Base-by-base conservation (phyloP, 179 eudicot species). In the Silene vulgaris region DNA sequence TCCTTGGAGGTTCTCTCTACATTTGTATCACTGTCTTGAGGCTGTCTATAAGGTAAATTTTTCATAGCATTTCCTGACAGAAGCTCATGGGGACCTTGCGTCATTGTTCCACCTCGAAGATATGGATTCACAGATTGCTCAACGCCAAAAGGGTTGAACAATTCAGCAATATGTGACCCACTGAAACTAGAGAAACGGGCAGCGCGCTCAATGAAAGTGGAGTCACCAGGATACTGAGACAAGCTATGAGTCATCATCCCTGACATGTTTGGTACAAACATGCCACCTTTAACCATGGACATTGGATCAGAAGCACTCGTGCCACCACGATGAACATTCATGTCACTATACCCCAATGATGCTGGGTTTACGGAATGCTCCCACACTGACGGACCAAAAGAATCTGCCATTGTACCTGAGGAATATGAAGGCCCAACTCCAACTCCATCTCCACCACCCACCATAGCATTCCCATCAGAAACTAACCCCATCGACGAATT, bases 171-270 rank as follows among this genome's bases (percentile, higher is more conserved):
- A 79, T 84, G 88, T 45, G 90, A 94, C 43, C 88, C 90, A 69
- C 88, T 86, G 67, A 96, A 96, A 81, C 90, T 85, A 16, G 99
- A 96, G 71, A 87, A 93, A 82, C 96, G 89, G 2, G 98, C 98
- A 63, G 99, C 99, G 19, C 97, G 86, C 77, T 96, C 94, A 32
- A 96, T 93, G 82, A 96, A 91, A 79, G 87, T 96, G 14, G 94
- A 90, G 86, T 96, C 98, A 20, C 92, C 84, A 35, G 94, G 97
- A 79, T 91, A 87, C 56, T 91, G 90, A 65, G 94, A 86, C 54
- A 96, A 80, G 56, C 89, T 87, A 70, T 86, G 90, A 71, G 96
- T 88, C 74, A 88, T 43, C 80, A 85, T 81, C 52, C 80, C 88
- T 23, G 90, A 50, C 74, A 80, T 80, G 72, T 78, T 32, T 12